Percentiles rank a stretch among this genome's conserved stretches.
Conservation (phyloP, 805 yeast genomes). For the Kodamaea kakaduensis region DNA sequence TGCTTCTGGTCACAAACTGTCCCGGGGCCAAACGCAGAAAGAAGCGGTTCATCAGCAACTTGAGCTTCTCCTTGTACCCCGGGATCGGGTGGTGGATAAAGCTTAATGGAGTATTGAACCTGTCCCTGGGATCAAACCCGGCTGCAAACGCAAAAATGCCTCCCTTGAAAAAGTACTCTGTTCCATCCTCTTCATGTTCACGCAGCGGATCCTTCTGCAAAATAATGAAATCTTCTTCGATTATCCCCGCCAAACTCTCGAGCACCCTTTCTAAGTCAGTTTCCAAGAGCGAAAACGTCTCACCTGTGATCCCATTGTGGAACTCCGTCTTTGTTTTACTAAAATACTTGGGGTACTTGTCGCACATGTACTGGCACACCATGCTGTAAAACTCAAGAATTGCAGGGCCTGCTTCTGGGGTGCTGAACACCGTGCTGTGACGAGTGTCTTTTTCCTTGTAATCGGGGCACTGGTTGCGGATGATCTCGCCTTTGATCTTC, state of each 20-base stretch:
- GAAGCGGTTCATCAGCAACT: conserved; percentile 39
- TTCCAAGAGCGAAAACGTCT: conserved; percentile 13
- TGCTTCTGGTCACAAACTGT: conserved; percentile 37
- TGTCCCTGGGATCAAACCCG: conserved; percentile 38
- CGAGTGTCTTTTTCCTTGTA: conserved; percentile 30
- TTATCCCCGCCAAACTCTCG: conserved; percentile 23
- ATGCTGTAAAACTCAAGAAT: conserved; percentile 32
- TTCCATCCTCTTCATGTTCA: conserved; percentile 25
- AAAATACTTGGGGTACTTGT: conserved; percentile 39
- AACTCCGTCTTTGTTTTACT: conserved; percentile 15
- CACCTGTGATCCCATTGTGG: conserved; percentile 22
- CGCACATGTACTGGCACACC: conserved; percentile 30
- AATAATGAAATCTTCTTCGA: conserved; percentile 41
- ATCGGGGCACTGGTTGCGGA: conserved; percentile 30
- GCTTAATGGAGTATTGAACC: conserved; percentile 36
- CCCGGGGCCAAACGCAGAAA: conserved; percentile 34
- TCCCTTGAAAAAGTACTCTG: conserved; percentile 40
- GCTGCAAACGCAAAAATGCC: conserved; percentile 45
- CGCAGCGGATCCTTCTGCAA: conserved; percentile 31
- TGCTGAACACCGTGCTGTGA: conserved; percentile 27
- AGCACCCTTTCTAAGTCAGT: conserved; percentile 16
- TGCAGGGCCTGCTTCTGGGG: conserved; percentile 33
- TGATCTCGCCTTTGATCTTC: conserved; percentile 25
- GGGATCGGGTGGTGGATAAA: conserved; percentile 41
- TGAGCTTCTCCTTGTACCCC: conserved; percentile 36